Evolutionary conservation across 768 basidiomycete genomes (phyloP), one percentile per base, ranked within the genome.

Genomic region (Kwoniella sp.): DNA sequence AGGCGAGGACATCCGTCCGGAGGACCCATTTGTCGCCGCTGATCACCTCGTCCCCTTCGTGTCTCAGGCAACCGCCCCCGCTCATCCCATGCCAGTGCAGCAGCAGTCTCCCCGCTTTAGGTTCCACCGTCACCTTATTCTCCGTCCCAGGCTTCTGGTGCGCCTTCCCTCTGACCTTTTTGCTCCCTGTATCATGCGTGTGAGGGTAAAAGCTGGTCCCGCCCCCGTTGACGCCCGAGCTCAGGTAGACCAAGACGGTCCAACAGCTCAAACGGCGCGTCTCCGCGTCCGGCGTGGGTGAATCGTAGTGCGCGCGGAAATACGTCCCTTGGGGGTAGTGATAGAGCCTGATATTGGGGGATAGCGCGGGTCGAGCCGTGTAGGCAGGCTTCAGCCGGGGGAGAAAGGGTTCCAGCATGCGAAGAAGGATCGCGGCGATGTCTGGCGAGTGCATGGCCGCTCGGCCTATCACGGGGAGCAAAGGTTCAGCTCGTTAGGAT

Each of bases 1-100:
- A 65, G 19, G 50, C 60, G 17, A 66, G 37, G 10, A 69, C 29
- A 55, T 69, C 67, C 31, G 59, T 63, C 34, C 67, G 53, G 43
- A 69, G 37, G 4, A 69, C 60, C 67, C 63, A 65, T 31, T 69
- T 69, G 40, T 59, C 62, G 2, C 67, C 67, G 28, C 36, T 47
- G 17, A 27, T 47, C 26, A 69, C 64, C 33, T 56, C 52, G 5
- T 57, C 56, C 11, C 67, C 67, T 45, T 69, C 64, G 32, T 69
- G 67, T 27, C 50, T 34, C 34, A 69, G 29, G 45, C 67, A 69
- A 2, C 63, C 66, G 14, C 55, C 56, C 15, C 49, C 52, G 6
- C 23, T 39, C 29, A 60, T 43, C 12, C 67, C 67, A 41, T 69
- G 67, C 56, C 59, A 56, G 43, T 69, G 67, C 11, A 69, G 51